Base-by-base conservation (phyloP, 495 filamentous ascomycete species). In the Pyrenula massariospora region DNA sequence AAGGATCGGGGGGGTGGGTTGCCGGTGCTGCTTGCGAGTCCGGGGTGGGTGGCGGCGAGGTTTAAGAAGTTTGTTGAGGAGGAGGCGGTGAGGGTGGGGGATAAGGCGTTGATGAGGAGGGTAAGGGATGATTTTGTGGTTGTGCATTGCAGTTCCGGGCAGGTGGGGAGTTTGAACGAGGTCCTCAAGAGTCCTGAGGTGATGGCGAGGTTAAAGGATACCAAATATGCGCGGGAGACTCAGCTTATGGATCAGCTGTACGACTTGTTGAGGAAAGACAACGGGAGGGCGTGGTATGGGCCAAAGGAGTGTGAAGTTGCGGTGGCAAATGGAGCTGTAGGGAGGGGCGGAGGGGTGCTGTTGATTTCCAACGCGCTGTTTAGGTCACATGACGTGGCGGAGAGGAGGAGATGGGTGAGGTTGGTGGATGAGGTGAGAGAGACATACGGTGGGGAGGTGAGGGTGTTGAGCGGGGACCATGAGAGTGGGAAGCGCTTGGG, bases 381-480 rank as follows among this genome's bases (percentile, higher is more conserved):
- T 67, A 74, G 94, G 56, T 87, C 85, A 53, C 79, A 94, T 66
- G 84, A 91, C 57, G 78, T 97, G n/a, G 76, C 73, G 11, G 84
- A 83, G 63, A 77, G 93, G 66, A 91, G 81, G 66, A 81, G 80
- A 56, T 96, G 88, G 77, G 94, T 98, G 2, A 69, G 72, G 22
- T 75, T 97, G 60, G 92, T 96, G 48, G 93, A 98, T 67, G 86
- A 84, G 50, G 93, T 97, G n/a, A 86, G 86, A 61, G 86, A 86
- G 52, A 68, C 76, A 2, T 83, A 87, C 53, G 94, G 94, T 31
- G 93, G 93, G 0, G 91, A 96, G 62, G 86, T 88, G 0, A 81
- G 90, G 53, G 76, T 96, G 23, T 69, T 97, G 50, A 97, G 94
- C 62, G 90, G 86, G 59, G 85, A 93, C 63, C 92, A 97, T 68